phyloP scores from a whole-genome alignment of 805 yeast genomes.

The Saccharomyces mikatae region DNA sequence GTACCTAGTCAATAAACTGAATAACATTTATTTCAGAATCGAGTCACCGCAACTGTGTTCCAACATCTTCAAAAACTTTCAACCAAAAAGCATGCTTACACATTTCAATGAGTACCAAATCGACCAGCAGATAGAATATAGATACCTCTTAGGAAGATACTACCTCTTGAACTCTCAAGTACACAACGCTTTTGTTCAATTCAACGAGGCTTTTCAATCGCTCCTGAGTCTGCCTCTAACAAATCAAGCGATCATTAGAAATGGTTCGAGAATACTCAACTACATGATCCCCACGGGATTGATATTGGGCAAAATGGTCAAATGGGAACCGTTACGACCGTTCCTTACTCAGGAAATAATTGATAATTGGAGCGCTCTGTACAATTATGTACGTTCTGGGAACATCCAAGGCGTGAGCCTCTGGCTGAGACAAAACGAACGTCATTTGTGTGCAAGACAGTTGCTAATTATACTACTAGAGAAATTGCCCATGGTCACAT shows the following conservation, averaged over 20 bases:
- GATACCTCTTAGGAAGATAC: constrained; percentile 50
- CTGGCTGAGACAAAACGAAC: constrained; percentile 28
- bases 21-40: constrained; percentile 47
- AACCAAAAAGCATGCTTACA: constrained; percentile 50
- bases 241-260: constrained; percentile 7
- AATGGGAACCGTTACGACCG: constrained; percentile 19
- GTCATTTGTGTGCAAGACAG: constrained; percentile 26
- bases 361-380: constrained; percentile 34
- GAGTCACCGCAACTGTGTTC: constrained; percentile 30
- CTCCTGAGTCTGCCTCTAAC: constrained; percentile 24
- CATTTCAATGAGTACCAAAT: constrained; percentile 36
- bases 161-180: constrained; percentile 47
- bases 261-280: constrained; percentile 34
- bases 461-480: constrained; percentile 34
- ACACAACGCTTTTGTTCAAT: constrained; percentile 43
- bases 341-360: constrained; percentile 21
- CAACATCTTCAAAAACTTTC: constrained; percentile 34
- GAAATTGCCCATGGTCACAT: constrained; percentile 35
- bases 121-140: constrained; percentile 46
- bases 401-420: constrained; percentile 31
- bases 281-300: constrained; percentile 47
- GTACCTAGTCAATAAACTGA: constrained; percentile 45
- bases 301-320: constrained; percentile 48
- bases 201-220: constrained; percentile 45
- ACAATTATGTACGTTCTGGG: constrained; percentile 36